Evolutionary conservation across 169 alveolate species (phyloP), one percentile per base, ranked within the genome.

Genomic region (Eimeria mitis): DNA sequence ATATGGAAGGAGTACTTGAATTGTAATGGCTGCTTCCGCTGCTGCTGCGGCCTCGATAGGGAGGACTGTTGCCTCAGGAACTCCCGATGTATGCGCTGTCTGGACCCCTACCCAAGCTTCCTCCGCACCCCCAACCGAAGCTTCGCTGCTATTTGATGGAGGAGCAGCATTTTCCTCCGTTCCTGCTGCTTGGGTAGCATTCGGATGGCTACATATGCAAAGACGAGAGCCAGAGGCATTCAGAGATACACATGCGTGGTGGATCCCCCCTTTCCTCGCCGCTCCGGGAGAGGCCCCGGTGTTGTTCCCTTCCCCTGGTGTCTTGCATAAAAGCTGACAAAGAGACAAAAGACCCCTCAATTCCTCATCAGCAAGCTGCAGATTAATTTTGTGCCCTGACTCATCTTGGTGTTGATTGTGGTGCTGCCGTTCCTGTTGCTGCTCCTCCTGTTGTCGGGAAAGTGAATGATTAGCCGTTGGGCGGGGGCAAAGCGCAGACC

Each of bases 21-120:
- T 61, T 68, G 92, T 56, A 37, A 85, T 85, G 23, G 92, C 92
- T 16, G 92, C 92, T 61, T 85, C 92, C 31, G 92, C 92, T 61
- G 92, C 92, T 34, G 92, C 92, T 85, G 92, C 76, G 0, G 92
- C 92, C 92, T 85, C 92, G 63, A 85, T 85, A 37, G 92, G 92
- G 21, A 85, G 92, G 1, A 56, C 52, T 16, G 92, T 71, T 85
- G 78, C 79, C 42, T 85, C 92, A 19, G 92, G 40, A 37, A 56
- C 65, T 2, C 79, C 81, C 65, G 87, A 65, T 44, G 78, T 42
- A 14, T 34, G 92, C 92, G 34, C 79, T n/a, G 65, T 40, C 37
- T 34, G 40, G 79, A 79, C 78, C 65, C 92, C 92, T 16, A 7
- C 81, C 75, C 79, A 37, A n/a, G 63, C 92, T 37, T 85, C 92